These are phyloP conservation scores for Fusarium coffeatum DNA, from an alignment of 2,329 filamentous ascomycete genomes.

Conservation along the genomic window DNA sequence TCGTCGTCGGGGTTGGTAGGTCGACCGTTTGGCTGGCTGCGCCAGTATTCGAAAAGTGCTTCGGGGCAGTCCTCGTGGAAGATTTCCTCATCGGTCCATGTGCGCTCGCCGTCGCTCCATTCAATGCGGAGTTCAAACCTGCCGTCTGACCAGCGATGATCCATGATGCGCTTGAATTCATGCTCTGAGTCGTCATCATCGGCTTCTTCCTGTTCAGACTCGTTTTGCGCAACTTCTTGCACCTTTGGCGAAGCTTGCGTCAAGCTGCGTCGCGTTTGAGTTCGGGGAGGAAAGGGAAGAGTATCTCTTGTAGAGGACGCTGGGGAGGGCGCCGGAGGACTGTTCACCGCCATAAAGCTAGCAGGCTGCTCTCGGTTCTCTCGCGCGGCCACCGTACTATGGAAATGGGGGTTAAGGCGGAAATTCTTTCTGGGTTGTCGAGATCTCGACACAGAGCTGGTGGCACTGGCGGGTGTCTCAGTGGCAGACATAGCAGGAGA, in stretches of 20 bases:
- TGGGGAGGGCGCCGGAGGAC: background rate
- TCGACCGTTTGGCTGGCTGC: slow-evolving; percentile 44
- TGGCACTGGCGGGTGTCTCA: background rate
- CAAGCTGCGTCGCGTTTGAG: background rate
- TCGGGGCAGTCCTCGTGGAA: slow-evolving; percentile 51
- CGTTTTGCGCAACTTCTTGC: background rate
- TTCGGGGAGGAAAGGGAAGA: background rate
- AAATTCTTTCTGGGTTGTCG: background rate
- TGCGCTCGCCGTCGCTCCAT: slow-evolving; percentile 48
- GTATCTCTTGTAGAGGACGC: background rate
- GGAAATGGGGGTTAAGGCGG: background rate
- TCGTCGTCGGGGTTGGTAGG: slow-evolving; percentile 49
- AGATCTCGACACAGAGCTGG: background rate
- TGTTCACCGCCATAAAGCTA: background rate
- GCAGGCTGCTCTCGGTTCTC: background rate
- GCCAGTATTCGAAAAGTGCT: slow-evolving; percentile 51
- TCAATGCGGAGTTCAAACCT: slow-evolving; percentile 49
- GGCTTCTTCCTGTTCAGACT: background rate
- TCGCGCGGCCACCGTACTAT: background rate
- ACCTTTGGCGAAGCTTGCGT: background rate
- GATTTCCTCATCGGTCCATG: slow-evolving; percentile 52
- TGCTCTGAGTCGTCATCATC: slow-evolving; percentile 1
- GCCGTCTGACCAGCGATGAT: slow-evolving; percentile 48
- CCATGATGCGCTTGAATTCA: slow-evolving; percentile 35
- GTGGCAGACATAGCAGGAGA: background rate